A percentile compares a stretch with the other conserved stretches of the same genome.
phyloP scores from a whole-genome alignment of 768 basidiomycete species.

The Trametes cubensis region DNA sequence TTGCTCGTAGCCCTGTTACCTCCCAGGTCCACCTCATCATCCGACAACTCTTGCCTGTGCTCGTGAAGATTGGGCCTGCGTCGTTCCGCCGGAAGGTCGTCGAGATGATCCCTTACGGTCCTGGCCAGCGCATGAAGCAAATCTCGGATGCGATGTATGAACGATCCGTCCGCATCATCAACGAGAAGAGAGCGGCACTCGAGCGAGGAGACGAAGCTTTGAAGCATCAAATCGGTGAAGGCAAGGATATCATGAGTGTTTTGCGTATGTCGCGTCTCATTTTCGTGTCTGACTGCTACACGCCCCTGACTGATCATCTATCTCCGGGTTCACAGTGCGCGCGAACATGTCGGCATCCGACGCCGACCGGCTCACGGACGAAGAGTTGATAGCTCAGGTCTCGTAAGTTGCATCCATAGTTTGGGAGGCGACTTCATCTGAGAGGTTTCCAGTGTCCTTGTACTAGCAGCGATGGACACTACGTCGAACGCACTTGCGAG shows the following conservation, averaged over 20 bases:
- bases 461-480: conserved; percentile 34
- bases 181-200: conserved; percentile 41
- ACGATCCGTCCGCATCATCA: conserved; percentile 39
- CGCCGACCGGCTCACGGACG: conserved; percentile 20
- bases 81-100: conserved; percentile 38
- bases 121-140: conserved; percentile 38
- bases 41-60: conserved; percentile 15
- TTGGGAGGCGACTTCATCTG: neutral
- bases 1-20: neutral
- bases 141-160: conserved; percentile 40
- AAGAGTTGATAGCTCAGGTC: conserved; percentile 43
- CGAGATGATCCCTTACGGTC: conserved; percentile 36
- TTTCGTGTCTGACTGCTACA: no score
- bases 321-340: conserved; percentile 34
- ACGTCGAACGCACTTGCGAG: conserved; percentile 31
- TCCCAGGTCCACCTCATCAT: neutral
- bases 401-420: conserved; percentile 21
- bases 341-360: conserved; percentile 38
- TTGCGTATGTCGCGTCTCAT: conserved; percentile 37
- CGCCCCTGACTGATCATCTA: neutral
- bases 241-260: conserved; percentile 50
- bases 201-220: conserved; percentile 39
- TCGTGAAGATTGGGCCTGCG: conserved; percentile 22
- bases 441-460: conserved; percentile 23
- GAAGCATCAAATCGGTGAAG: conserved; percentile 37